Evolutionary conservation across 1,284 basidiomycete species (phyloP), one percentile per base, ranked within the genome.

Genomic region (Cerrena zonata): DNA sequence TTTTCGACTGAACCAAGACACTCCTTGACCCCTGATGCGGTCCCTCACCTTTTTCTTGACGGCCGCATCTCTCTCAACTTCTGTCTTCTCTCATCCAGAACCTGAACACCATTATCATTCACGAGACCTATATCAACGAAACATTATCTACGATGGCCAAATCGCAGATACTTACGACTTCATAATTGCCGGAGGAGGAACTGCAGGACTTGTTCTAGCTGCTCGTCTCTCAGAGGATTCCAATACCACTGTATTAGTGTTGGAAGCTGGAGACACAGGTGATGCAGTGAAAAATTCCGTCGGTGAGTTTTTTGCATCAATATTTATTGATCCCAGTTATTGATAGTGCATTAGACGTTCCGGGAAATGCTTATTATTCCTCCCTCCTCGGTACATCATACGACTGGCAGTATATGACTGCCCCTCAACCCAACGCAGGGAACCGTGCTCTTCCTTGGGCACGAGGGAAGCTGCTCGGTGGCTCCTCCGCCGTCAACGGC

Each of bases 141-240:
- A 73, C 49, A 75, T 77, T 53, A 65, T 76, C 41, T 63, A 67
- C 45, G 57, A 69, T 41, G 64, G 63, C 24, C 64, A 69, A 18
- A 63, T 72, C 25, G 61, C 64, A 4, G 60, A 69, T 39, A 66
- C 75, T 0, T 82, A 82, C 61, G 80, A 82, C 63, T 81, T 79
- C 60, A 70, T 81, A 52, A 75, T 82, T 54, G 72, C 71, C 22
- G 80, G 81, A 30, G 88, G 87, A 27, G 88, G 88, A 39, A 76
- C 84, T 3, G 86, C 84, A 3, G 89, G 89, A 25, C 75, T 91
- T 21, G 82, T 83, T 5, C 64, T 91, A 24, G 89, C 87, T 0
- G 69, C 78, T 13, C 77, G 87, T 23, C 73, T 92, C n/a, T 77
- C 84, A 0, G 87, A 86, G 54, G 80, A 86, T 69, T 64, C 73